Conservation (phyloP, 2,329 filamentous ascomycete genomes). For the Aspergillus udagawae region DNA sequence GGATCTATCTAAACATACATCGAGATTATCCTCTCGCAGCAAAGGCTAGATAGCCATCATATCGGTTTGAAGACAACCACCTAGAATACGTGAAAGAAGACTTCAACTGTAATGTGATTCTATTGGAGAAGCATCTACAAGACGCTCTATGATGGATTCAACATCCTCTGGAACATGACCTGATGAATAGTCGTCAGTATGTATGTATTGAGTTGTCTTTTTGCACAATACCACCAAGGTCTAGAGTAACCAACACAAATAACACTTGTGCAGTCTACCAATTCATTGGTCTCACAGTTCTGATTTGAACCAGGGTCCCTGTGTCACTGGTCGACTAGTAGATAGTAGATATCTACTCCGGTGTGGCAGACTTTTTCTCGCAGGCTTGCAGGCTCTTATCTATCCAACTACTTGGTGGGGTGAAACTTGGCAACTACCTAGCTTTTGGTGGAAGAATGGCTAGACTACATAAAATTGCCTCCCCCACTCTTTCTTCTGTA, state of each 20-base stretch:
- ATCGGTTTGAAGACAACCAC: background rate
- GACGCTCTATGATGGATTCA: too few species aligned
- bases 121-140: background rate
- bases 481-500: background rate
- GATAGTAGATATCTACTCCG: background rate
- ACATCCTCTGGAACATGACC: background rate
- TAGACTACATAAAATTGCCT: constrained; percentile 42
- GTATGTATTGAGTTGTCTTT: background rate
- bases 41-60: background rate
- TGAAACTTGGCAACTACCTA: background rate
- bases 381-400: background rate
- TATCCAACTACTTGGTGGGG: background rate
- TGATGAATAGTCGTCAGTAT: background rate
- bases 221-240: too few species aligned
- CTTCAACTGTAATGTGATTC: background rate
- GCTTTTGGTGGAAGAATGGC: background rate
- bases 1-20: background rate
- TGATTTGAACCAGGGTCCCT: background rate
- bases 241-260: too few species aligned
- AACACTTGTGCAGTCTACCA: background rate
- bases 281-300: background rate
- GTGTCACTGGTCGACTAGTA: background rate
- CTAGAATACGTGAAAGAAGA: background rate
- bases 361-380: background rate
- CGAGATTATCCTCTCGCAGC: background rate